Evolutionary conservation across 2,329 filamentous ascomycete genomes (phyloP).

Genomic region (Aspergillus carbonarius): DNA sequence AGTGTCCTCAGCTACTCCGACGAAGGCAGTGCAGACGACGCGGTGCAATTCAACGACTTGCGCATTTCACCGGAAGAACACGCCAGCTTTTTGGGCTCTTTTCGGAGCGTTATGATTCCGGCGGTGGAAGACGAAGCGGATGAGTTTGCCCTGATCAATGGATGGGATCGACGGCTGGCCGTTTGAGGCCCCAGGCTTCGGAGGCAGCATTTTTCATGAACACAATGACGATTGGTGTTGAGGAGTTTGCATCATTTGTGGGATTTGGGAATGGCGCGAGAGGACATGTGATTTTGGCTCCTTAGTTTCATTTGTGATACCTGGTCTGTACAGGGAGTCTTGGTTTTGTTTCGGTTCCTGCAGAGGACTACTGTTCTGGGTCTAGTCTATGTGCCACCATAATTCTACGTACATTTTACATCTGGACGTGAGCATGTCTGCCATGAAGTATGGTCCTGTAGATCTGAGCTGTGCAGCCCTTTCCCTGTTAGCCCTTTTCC

Average conservation of each 20-base stretch:
- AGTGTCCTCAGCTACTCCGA: constrained; percentile 62
- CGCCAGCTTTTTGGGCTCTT: constrained; percentile 33
- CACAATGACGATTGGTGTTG: not conserved
- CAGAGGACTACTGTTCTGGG: not conserved
- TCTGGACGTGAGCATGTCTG: not conserved
- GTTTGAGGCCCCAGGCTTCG: constrained; percentile 18
- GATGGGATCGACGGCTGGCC: constrained; percentile 37
- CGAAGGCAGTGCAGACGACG: constrained; percentile 57
- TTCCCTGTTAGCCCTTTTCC: too few relatives aligned
- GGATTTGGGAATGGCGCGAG: not conserved
- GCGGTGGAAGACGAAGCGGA: constrained; percentile 33
- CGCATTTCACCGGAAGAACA: constrained; percentile 29
- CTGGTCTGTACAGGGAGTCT: constrained; percentile 1
- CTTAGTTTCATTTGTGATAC: not conserved
- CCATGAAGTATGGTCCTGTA: not conserved
- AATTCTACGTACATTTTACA: not conserved
- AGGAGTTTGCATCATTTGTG: not conserved
- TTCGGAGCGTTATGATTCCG: constrained; percentile 40
- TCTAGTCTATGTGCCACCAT: not conserved
- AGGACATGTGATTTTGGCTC: not conserved
- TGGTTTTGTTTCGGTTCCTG: not conserved
- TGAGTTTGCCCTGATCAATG: constrained; percentile 31
- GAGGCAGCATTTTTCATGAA: not conserved
- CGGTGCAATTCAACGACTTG: constrained; percentile 23
- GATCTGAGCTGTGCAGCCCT: too few relatives aligned